phyloP scores from a whole-genome alignment of 169 alveolate species.

The Plasmodium knowlesi region DNA sequence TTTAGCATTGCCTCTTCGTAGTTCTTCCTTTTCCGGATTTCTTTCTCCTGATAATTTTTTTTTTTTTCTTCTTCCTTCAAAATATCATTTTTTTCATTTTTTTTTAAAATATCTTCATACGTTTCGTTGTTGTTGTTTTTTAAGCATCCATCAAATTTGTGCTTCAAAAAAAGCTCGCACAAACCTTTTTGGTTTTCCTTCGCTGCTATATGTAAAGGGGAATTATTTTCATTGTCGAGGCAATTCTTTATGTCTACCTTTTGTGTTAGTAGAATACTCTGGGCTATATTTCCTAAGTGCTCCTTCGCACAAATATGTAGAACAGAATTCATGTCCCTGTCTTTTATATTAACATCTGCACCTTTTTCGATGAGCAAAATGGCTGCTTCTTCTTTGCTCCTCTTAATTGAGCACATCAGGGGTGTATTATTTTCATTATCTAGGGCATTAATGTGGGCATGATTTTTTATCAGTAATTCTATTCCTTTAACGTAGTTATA shows the following conservation, averaged over 20 bases:
- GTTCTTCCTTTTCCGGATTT: conserved; percentile 57
- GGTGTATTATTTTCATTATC: conserved; percentile 64
- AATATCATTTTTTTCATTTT: conserved; percentile 47
- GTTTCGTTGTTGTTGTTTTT: conserved; percentile 73
- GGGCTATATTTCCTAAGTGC: conserved; percentile 61
- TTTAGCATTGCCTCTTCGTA: conserved; percentile 60
- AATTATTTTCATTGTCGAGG: conserved; percentile 49
- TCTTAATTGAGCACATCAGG: conserved; percentile 57
- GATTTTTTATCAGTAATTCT: conserved; percentile 61
- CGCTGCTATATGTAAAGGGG: conserved; percentile 75
- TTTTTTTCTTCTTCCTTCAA: conserved; percentile 61
- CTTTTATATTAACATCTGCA: conserved; percentile 72
- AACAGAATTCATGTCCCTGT: conserved; percentile 39
- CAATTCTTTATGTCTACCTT: conserved; percentile 64
- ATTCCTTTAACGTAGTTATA: conserved; percentile 69
- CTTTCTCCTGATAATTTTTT: conserved; percentile 62
- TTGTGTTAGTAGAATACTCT: conserved; percentile 50
- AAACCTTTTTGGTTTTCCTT: conserved; percentile 46
- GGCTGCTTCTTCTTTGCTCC: conserved; percentile 70
- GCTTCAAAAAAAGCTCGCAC: conserved; percentile 49
- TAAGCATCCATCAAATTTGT: conserved; percentile 47
- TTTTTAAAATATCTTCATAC: conserved; percentile 66
- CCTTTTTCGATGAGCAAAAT: conserved; percentile 41
- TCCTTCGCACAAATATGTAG: conserved; percentile 73
- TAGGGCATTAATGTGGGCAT: conserved; percentile 53